These are phyloP conservation scores for Xylariaceae sp. DNA, from an alignment of 2,329 filamentous ascomycete species.

Conservation along the genomic window DNA sequence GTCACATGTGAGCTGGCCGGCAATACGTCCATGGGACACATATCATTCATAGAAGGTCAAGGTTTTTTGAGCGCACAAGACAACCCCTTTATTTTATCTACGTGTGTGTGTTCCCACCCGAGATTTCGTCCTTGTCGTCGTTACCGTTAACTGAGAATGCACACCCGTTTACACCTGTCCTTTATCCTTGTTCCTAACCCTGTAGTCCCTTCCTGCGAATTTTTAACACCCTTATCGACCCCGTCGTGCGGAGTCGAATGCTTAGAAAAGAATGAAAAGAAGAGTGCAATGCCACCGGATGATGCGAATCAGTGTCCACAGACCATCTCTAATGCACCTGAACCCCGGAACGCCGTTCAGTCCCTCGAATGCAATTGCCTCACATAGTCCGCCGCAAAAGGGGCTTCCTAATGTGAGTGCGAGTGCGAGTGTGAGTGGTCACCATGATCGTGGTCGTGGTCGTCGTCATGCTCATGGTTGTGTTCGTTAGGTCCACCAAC, in stretches of 20 bases:
- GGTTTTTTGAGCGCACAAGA: background rate
- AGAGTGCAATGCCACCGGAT: slow-evolving; percentile 1
- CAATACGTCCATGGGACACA: background rate
- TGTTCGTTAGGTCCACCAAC: slow-evolving; percentile 32
- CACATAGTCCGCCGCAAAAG: slow-evolving; percentile 4
- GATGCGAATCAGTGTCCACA: background rate
- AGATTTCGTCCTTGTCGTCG: background rate
- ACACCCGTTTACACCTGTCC: background rate
- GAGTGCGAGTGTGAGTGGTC: slow-evolving; percentile 25
- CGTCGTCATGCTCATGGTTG: slow-evolving; percentile 32
- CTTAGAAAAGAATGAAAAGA: background rate
- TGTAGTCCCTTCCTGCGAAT: background rate
- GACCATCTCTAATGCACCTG: slow-evolving; percentile 9
- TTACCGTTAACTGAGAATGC: background rate
- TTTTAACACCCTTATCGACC: background rate
- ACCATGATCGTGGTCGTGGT: slow-evolving; percentile 28
- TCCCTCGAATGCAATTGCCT: slow-evolving; percentile 9
- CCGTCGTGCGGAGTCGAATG: background rate
- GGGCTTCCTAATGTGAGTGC: slow-evolving; percentile 14
- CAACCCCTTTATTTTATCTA: slow-evolving; percentile 9
- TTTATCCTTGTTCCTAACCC: slow-evolving; percentile 7
- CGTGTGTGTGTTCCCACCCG: background rate
- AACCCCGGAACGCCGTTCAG: slow-evolving; percentile 12
- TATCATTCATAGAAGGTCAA: background rate
- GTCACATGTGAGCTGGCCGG: too few relatives aligned